Evolutionary conservation across 768 basidiomycete genomes (phyloP).

Genomic region (Boletus barrowsii): DNA sequence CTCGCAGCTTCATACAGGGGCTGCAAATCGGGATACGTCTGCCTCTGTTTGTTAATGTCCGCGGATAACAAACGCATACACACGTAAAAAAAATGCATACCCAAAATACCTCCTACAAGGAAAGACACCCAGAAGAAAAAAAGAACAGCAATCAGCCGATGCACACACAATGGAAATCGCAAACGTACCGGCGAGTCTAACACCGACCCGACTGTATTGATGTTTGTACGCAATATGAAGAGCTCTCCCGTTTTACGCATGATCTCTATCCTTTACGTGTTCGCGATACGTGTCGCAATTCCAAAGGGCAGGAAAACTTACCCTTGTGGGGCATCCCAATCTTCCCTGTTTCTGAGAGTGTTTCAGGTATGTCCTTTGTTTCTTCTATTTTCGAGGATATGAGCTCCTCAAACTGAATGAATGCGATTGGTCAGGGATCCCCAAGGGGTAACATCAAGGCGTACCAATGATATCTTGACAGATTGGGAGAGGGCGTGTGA

Average conservation of each 20-base stretch:
- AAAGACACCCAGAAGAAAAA: neutral
- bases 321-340: constrained; percentile 88
- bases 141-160: neutral
- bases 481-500: constrained; percentile 96
- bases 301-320: constrained; percentile 23
- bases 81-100: constrained; percentile 41
- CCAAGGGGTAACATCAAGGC: constrained; percentile 14
- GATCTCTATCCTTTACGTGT: constrained; percentile 57
- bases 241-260: constrained; percentile 97
- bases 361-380: constrained; percentile 93
- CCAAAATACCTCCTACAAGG: constrained; percentile 86
- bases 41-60: constrained; percentile 19
- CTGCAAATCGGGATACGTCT: constrained; percentile 94
- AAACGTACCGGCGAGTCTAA: constrained; percentile 84
- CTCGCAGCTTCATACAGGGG: constrained; percentile 92
- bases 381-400: constrained; percentile 93
- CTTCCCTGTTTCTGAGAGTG: constrained; percentile 91
- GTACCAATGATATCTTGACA: constrained; percentile 90
- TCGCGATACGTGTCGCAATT: constrained; percentile 8
- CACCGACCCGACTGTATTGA: constrained; percentile 95
- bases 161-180: neutral
- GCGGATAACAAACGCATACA: constrained; percentile 8
- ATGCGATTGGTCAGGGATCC: neutral
- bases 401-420: constrained; percentile 77
- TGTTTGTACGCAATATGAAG: constrained; percentile 90